phyloP scores from a whole-genome alignment of 805 yeast genomes.

The Metschnikowia kofuensis region DNA sequence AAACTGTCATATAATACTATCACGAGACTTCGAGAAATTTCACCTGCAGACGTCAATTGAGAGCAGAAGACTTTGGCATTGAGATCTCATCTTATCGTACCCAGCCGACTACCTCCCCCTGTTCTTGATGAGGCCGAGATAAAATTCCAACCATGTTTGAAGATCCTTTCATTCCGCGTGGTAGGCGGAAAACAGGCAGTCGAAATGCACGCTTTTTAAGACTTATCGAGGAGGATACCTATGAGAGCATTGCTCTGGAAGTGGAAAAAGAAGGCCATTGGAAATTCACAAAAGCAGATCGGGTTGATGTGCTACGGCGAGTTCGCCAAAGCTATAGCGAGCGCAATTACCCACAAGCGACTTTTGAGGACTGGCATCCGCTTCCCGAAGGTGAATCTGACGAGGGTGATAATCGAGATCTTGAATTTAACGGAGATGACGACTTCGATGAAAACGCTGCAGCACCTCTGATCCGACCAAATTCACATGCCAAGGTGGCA shows the following conservation, averaged over 20 bases:
- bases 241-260: constrained; percentile 1
- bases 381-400: neutral
- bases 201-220: constrained; percentile 8
- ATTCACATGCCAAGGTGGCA: neutral
- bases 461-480: too few relatives aligned
- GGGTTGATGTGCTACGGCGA: constrained; percentile 18
- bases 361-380: constrained; percentile 17
- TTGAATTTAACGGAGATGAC: neutral
- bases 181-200: constrained; percentile 5
- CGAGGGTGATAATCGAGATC: neutral
- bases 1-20: too few relatives aligned
- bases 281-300: constrained; percentile 10
- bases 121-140: neutral
- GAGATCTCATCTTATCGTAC: too few relatives aligned
- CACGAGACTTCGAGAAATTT: too few relatives aligned
- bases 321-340: constrained; percentile 8
- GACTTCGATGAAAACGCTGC: neutral
- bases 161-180: constrained; percentile 3
- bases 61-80: too few relatives aligned
- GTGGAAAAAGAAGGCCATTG: constrained; percentile 10
- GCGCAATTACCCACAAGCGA: constrained; percentile 13
- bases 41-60: too few relatives aligned
- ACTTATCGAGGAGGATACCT: constrained; percentile 6
- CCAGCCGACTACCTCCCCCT: neutral
- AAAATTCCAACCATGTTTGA: constrained; percentile 11